phyloP scores from a whole-genome alignment of 768 basidiomycete genomes.

The Russula sp. region DNA sequence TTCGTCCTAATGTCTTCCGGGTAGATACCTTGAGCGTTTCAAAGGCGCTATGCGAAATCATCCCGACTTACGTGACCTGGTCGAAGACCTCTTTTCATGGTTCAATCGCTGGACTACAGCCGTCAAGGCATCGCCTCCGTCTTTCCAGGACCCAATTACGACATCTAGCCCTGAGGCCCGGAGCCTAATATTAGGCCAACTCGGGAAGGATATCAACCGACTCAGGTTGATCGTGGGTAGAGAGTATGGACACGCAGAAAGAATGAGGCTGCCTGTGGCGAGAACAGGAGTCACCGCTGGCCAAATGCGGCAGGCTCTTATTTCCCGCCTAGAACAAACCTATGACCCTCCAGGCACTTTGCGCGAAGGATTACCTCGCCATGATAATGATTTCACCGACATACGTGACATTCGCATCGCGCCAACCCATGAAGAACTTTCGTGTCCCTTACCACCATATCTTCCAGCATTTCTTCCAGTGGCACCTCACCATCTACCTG shows the following conservation, averaged over 20 bases:
- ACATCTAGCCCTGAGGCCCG: conserved; percentile 28
- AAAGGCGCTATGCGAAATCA: conserved; percentile 45
- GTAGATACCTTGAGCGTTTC: conserved; percentile 51
- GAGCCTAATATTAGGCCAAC: conserved; percentile 33
- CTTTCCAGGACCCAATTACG: conserved; percentile 43
- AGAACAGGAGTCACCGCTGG: conserved; percentile 9
- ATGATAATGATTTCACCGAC: conserved; percentile 58
- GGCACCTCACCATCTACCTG: conserved; percentile 56
- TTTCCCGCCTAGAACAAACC: conserved; percentile 34
- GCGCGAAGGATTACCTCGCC: conserved; percentile 43
- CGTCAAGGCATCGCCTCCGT: conserved; percentile 33
- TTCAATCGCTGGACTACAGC: conserved; percentile 42
- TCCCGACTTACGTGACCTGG: conserved; percentile 38
- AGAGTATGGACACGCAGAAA: conserved; percentile 37
- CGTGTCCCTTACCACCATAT: conserved; percentile 43
- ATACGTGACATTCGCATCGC: conserved; percentile 55
- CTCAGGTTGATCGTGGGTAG: conserved; percentile 44
- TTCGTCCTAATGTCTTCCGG: background rate
- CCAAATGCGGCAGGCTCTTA: conserved; percentile 32
- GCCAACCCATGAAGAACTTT: conserved; percentile 62
- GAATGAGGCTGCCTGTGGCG: background rate
- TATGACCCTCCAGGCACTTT: conserved; percentile 52
- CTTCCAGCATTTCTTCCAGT: conserved; percentile 53
- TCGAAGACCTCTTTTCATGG: conserved; percentile 41
- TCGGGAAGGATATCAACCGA: conserved; percentile 31